A percentile compares a stretch with the other conserved stretches of the same genome.
Evolutionary conservation across 345 rosid genomes (phyloP).

Genomic region (Physaria fendleri): DNA sequence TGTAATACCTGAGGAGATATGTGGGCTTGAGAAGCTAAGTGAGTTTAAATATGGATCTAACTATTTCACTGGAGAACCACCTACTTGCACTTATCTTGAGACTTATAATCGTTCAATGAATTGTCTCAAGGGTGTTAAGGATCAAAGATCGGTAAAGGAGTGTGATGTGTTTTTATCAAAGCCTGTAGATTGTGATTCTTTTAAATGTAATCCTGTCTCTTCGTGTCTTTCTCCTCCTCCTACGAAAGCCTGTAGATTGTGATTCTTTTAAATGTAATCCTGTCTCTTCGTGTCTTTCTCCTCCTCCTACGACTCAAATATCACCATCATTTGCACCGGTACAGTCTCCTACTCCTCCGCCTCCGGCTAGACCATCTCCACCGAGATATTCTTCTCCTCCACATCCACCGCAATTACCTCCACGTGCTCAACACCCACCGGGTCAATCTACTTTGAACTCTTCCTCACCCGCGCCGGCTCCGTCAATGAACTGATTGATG

Average conservation of each 20-base stretch:
- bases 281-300: slow-evolving; percentile 13
- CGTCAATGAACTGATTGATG: slow-evolving; percentile 15
- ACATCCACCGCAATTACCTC: slow-evolving; percentile 22
- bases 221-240: slow-evolving; percentile 22
- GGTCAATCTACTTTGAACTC: slow-evolving; percentile 4
- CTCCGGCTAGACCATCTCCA: slow-evolving; percentile 18
- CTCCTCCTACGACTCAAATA: slow-evolving; percentile 24
- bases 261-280: slow-evolving; percentile 39
- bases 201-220: slow-evolving; percentile 36
- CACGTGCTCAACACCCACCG: slow-evolving; percentile 22
- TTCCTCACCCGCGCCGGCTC: background rate
- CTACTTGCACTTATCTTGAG: slow-evolving; percentile 35
- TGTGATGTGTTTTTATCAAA: slow-evolving; percentile 52
- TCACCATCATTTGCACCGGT: background rate
- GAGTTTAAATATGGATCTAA: slow-evolving; percentile 55
- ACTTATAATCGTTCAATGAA: slow-evolving; percentile 39
- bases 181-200: slow-evolving; percentile 41
- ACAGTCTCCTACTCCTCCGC: slow-evolving; percentile 7
- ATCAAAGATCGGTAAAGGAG: slow-evolving; percentile 52
- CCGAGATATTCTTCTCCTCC: slow-evolving; percentile 23
- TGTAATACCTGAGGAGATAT: slow-evolving; percentile 41
- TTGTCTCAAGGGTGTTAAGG: slow-evolving; percentile 40
- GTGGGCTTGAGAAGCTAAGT: slow-evolving; percentile 46
- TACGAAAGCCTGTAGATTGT: slow-evolving; percentile 48
- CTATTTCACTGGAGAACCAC: slow-evolving; percentile 48